Base-by-base conservation (phyloP, 352 stramenopile species). In the Elongisporangium undulatum region DNA sequence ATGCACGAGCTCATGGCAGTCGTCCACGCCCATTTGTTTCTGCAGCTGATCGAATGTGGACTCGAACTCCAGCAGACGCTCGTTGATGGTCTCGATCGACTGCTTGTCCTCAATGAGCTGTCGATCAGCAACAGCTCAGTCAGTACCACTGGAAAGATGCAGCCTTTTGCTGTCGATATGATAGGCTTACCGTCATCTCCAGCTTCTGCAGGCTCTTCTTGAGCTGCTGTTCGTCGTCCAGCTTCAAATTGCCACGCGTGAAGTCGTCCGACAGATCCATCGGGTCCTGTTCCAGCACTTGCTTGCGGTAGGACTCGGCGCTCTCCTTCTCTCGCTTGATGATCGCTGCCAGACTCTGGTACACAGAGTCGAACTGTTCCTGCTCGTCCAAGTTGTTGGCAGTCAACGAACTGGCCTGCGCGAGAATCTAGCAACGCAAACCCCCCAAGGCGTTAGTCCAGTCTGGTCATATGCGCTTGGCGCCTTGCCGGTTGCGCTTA, bases 311-410 rank as follows among this genome's bases (percentile, higher is more conserved):
- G n/a, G 71, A 41, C 55, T 93, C 83, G 1, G 83, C 80, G 41
- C 85, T 86, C 57, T 91, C 81, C 48, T 85, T 82, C 54, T 93
- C 83, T 6, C 81, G 75, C 50, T 78, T 84, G 56, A 93, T 89
- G 55, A 93, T 85, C 2, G 73, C 61, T 9, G 83, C 78, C 21
- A 93, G 70, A 34, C 68, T 90, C 58, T 89, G 71, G 23, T 81
- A 93, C 2, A 93, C 82, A 21, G 81, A 69, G 52, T 93, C 83
- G 52, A 91, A 91, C 4, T 69, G 74, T 55, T 90, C 81, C 51
- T 93, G 83, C 57, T 93, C 83, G 49, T 85, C 81, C 60, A 90
- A 69, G 60, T 93, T 90, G 64, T 71, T 80, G 2, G 73, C 75
- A 3, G 77, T 83, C 51, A 93, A 59, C 41, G 74, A 82, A 51